Evolutionary conservation across 2,329 filamentous ascomycete genomes (phyloP).

Genomic region (Nothomitra cinnamomea): DNA sequence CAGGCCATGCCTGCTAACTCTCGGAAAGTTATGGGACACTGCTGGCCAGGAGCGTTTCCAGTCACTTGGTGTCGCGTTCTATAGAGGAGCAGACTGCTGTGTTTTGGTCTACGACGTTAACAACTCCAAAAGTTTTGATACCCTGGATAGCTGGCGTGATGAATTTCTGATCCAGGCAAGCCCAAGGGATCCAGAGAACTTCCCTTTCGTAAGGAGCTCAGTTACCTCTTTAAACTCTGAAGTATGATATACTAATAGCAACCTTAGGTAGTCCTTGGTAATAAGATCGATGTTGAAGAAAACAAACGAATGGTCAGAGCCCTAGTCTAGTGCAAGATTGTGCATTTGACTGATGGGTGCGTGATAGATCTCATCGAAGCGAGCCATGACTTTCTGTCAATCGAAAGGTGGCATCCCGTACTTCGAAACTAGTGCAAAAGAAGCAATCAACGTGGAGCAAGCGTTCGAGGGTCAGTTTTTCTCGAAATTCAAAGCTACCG

Average conservation of each 20-base stretch:
- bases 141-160: conserved; percentile 93
- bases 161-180: conserved; percentile 97
- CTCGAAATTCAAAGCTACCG: background rate
- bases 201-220: conserved; percentile 67
- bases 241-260: background rate
- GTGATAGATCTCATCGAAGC: conserved; percentile 71
- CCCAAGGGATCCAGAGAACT: conserved; percentile 89
- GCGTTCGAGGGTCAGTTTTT: conserved; percentile 43
- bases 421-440: conserved; percentile 98
- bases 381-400: conserved; percentile 93
- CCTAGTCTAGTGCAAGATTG: background rate
- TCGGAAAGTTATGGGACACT: conserved; percentile 77
- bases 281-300: conserved; percentile 98
- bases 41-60: conserved; percentile 96
- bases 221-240: conserved; percentile 10
- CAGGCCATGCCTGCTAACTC: background rate
- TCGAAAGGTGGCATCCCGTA: conserved; percentile 96
- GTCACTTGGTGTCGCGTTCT: conserved; percentile 92
- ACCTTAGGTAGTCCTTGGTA: conserved; percentile 72
- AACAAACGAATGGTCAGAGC: conserved; percentile 70
- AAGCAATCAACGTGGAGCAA: conserved; percentile 94
- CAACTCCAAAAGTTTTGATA: conserved; percentile 98
- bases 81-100: conserved; percentile 93
- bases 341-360: conserved; percentile 8
- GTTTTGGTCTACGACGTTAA: conserved; percentile 97